Base-by-base conservation (phyloP, 257 asterid genomes). In the Gardenia jasminoides region DNA sequence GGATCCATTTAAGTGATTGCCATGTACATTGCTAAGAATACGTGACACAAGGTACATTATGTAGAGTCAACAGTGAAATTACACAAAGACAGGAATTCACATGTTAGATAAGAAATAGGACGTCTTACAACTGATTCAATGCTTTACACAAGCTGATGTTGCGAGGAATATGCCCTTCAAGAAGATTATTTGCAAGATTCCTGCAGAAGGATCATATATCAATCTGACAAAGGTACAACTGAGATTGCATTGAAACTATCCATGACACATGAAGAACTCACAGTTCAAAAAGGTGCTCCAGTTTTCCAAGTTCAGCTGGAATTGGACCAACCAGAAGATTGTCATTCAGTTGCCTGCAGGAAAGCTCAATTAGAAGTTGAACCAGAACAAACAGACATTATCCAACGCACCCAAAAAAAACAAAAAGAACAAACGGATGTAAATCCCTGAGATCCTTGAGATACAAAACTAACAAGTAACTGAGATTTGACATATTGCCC, bases 101-200 rank as follows among this genome's bases (percentile, higher is more conserved):
- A 22, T 47, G 6, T 72, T 26, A 41, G 0, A 20, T 41, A n/a
- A 39, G 78, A 71, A 33, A 58, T 50, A 24, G 9, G 47, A 72
- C 10, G 77, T 70, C 94, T 78, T 89, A 96, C 99, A 96, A 80
- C 82, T 96, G 97, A 85, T 96, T 96, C 88, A 96, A 72, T 61
- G 99, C 97, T 0, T 94, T 89, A 87, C 99, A 96, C 71, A 93
- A 92, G 88, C 99, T 93, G 85, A 96, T 88, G 82, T 96, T 96
- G 71, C 89, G 95, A 58, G 98, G 97, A 80, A 96, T 92, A 68
- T 94, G 92, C 58, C 99, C 98, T 82, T 96, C 94, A 26, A 96
- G 91, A 67, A 89, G 79, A 88, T 96, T 96, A 83, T 90, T 90
- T 19, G 99, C 91, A 69, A 96, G 86, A 85, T 96, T 96, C 80